These are phyloP conservation scores for Chenopodium formosanum DNA, from an alignment of 148 eudicot species.

Conservation along the genomic window DNA sequence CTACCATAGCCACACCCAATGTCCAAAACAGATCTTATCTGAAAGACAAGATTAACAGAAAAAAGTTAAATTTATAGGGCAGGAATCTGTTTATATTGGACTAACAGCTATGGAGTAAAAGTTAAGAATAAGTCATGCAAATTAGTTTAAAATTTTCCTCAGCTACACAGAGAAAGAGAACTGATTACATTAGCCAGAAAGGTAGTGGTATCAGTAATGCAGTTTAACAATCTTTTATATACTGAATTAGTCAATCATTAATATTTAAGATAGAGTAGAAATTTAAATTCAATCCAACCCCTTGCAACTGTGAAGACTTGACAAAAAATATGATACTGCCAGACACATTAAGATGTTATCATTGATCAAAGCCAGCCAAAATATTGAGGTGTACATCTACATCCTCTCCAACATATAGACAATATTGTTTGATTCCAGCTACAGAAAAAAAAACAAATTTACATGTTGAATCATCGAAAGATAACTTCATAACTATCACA, in stretches of 20 bases:
- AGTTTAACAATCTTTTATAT: not conserved
- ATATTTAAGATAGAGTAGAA: not conserved
- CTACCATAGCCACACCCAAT: slow-evolving; percentile 98
- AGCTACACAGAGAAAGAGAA: not conserved
- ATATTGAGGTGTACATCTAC: not conserved
- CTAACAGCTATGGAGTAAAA: not conserved
- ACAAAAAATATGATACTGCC: not conserved
- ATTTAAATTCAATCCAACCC: too few relatives aligned
- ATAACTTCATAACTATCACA: not conserved
- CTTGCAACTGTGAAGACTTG: not conserved
- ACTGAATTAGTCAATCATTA: not conserved
- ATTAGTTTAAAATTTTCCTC: not conserved
- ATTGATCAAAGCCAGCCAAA: not conserved
- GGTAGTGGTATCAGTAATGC: not conserved
- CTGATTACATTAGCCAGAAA: not conserved
- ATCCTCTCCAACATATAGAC: not conserved
- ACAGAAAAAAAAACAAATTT: not conserved
- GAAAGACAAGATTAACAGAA: slow-evolving; percentile 25
- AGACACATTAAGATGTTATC: not conserved
- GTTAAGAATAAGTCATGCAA: not conserved
- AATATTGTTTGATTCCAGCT: not conserved
- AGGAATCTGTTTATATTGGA: not conserved
- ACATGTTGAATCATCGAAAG: not conserved
- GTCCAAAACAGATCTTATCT: slow-evolving; percentile 88
- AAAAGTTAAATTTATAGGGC: not conserved